Base-by-base conservation (phyloP, 1,139 yeast species). In the Diutina neorugosa region DNA sequence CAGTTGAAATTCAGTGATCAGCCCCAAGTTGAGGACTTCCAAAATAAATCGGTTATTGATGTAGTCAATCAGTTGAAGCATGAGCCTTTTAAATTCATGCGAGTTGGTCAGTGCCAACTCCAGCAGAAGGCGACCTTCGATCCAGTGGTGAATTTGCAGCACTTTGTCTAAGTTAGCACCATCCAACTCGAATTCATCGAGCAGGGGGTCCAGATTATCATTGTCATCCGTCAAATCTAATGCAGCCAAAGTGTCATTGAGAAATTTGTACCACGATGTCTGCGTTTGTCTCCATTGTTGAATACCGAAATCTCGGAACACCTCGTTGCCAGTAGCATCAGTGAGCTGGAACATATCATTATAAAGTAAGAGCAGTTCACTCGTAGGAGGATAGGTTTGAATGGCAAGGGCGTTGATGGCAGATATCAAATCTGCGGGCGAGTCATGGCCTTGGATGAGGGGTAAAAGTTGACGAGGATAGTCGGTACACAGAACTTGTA, bases 1-100 rank as follows among this genome's bases (percentile, higher is more conserved):
- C 51, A 34, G 51, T 21, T 48, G 43, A n/a, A 20, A 37, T 25
- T 19, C 42, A 12, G 51, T 48, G 43, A 48, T 34, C 40, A 34
- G 43, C 12, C 43, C 42, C 19, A 37, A 37, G 25, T 48, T 37
- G 43, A 37, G 51, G 2, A 34, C 51, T 2, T 14, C 43, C 31
- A 48, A 14, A 14, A 48, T 19, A 16, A 48, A 20, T 12, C 41
- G 21, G 20, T 48, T 48, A 23, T 37, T 34, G 51, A 48, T 21
- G 31, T 18, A 37, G 8, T 37, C 51, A 23, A 48, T 31, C 43
- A 37, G 37, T 9, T 16, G 18, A 4, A 37, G 18, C 31, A 48
- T 34, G n/a, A 34, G 19, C 23, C 14, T 42, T 11, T 18, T 14
- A 20, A 48, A 48, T 21, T 20, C 27, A 12, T 12, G 19, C 25